Percentiles rank a stretch among this genome's conserved stretches.
phyloP scores from a whole-genome alignment of 345 rosid genomes.

The Lumnitzera racemosa region DNA sequence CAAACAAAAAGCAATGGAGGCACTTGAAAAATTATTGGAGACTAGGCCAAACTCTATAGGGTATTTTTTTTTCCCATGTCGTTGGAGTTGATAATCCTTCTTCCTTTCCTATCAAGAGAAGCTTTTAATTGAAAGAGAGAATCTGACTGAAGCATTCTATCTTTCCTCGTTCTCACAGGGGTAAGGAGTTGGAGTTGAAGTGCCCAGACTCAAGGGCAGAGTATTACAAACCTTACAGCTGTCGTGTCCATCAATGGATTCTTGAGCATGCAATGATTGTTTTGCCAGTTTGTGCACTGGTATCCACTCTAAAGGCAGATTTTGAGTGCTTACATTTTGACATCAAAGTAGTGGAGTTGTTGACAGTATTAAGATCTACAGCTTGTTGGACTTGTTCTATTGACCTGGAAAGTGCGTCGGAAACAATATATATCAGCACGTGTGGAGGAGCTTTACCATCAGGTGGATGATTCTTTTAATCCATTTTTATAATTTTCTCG shows the following conservation, averaged over 20 bases:
- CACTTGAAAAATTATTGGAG: slow-evolving; percentile 34
- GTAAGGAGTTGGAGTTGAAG: slow-evolving; percentile 61
- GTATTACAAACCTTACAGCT: slow-evolving; percentile 54
- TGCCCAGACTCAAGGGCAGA: slow-evolving; percentile 61
- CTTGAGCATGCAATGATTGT: slow-evolving; percentile 32
- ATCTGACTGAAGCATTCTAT: slow-evolving; percentile 6
- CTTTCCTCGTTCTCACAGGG: slow-evolving; percentile 1
- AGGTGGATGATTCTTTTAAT: slow-evolving; percentile 31
- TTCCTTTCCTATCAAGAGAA: not conserved
- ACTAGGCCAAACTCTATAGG: slow-evolving; percentile 45
- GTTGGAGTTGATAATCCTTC: not conserved
- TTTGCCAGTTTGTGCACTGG: slow-evolving; percentile 42
- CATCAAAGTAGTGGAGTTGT: slow-evolving; percentile 38
- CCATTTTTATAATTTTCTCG: not conserved
- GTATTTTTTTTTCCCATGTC: slow-evolving; percentile 19
- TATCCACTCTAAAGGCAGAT: slow-evolving; percentile 26
- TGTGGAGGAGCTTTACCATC: slow-evolving; percentile 59
- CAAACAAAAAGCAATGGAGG: slow-evolving; percentile 48
- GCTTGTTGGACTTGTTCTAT: slow-evolving; percentile 42
- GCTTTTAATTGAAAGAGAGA: not conserved
- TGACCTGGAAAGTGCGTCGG: slow-evolving; percentile 34
- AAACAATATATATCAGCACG: slow-evolving; percentile 40
- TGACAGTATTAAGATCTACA: slow-evolving; percentile 53
- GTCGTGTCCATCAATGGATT: slow-evolving; percentile 56
- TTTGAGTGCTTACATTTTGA: slow-evolving; percentile 29